Evolutionary conservation across 495 filamentous ascomycete genomes (phyloP), one percentile per base, ranked within the genome.

Genomic region (Hyaloscypha hepaticicola): DNA sequence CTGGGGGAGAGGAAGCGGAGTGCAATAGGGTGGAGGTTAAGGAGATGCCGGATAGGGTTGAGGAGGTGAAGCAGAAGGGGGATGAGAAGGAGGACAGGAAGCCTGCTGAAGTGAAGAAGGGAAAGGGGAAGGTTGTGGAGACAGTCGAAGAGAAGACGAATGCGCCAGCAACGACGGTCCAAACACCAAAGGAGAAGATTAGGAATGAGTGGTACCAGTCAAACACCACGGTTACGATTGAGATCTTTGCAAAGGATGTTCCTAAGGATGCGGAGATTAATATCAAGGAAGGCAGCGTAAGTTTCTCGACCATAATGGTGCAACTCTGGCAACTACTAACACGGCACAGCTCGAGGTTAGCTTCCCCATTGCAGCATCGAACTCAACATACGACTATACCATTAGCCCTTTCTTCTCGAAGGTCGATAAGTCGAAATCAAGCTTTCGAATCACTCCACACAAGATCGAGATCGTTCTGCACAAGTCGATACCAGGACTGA

Each of bases 181-280:
- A 77, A 50, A 86, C 85, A 22, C 79, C 84, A 0, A 76, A 78
- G 14, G 77, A 79, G 70, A 90, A 90, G 73, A 85, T 92, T 64
- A 82, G 89, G 12, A 84, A 92, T 69, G 91, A 93, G 59, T 93
- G 89, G 88, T 93, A 91, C 76, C 91, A 94, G 70, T 90, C 85
- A 3, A 69, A 72, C 7, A 82, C 86, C 3, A 82, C 78, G 19
- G 86, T 93, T 28, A 84, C 86, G 19, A 82, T 93, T 61, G 87
- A 86, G 0, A 77, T 94, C 9, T 85, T 90, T 58, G 88, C 86
- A 3, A 93, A 91, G 72, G 87, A 87, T 14, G 81, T 92, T 0
- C 81, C 84, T 5, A 68, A 65, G 33, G 64, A 66, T 16, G 58
- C 58, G 6, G 65, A 70, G 19, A 55, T 72, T 24, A 28, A 9